Conservation (phyloP, 371 early-diverging fungal species). For the Basidiobolus meristosporus region DNA sequence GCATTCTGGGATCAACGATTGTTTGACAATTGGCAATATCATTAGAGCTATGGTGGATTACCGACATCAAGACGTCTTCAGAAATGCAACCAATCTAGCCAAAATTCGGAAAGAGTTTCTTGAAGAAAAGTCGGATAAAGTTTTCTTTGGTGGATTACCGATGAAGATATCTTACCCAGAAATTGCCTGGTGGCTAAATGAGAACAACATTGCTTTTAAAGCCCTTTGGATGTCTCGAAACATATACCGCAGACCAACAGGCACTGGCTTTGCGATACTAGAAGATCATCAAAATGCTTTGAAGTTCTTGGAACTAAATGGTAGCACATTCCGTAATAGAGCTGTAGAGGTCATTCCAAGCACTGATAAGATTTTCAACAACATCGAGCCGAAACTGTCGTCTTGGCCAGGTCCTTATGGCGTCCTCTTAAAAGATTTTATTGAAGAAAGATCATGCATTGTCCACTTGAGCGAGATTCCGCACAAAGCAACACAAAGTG, state of each 20-base stretch:
- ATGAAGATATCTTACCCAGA: too few relatives aligned
- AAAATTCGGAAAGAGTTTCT: too few relatives aligned
- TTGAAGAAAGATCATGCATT: conserved; percentile 37
- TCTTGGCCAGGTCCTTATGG: too few relatives aligned
- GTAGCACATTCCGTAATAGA: conserved; percentile 24
- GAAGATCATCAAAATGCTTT: conserved; percentile 29
- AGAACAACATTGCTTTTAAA: too few relatives aligned
- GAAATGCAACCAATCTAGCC: not conserved
- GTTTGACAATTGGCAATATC: not conserved
- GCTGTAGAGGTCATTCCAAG: conserved; percentile 45
- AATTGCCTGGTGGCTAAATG: too few relatives aligned
- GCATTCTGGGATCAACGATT: not conserved
- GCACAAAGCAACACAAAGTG: conserved; percentile 35
- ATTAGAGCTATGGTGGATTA: not conserved
- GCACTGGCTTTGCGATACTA: conserved; percentile 34
- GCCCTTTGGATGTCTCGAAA: conserved; percentile 16
- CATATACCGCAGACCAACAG: conserved; percentile 15
- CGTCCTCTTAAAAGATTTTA: conserved; percentile 39
- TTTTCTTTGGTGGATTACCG: too few relatives aligned
- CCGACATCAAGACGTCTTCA: not conserved
- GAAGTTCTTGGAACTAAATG: not conserved
- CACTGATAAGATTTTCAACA: conserved; percentile 28
- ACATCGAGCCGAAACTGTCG: too few relatives aligned
- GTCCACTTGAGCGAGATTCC: conserved; percentile 40
- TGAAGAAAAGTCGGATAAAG: too few relatives aligned